Percentiles rank a stretch among this genome's conserved stretches.
Conservation (phyloP, 2,329 filamentous ascomycete species). For the Myrmaecium sp. region DNA sequence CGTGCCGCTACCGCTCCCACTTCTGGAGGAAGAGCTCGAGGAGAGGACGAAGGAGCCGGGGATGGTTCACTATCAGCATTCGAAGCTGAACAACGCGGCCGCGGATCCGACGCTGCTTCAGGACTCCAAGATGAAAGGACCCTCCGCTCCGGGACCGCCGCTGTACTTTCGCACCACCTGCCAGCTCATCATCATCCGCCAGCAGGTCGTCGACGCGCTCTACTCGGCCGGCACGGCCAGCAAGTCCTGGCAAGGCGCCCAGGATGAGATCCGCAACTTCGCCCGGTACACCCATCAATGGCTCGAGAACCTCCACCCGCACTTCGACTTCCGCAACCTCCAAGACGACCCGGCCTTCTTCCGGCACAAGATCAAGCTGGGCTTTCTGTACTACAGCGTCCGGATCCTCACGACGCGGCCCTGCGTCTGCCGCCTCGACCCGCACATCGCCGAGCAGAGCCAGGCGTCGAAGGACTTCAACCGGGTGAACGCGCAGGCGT, state of each 20-base stretch:
- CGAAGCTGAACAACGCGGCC: too few relatives aligned
- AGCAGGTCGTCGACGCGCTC: constrained; percentile 13
- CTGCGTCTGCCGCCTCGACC: constrained; percentile 20
- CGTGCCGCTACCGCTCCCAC: constrained; percentile 16
- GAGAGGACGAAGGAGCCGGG: too few relatives aligned
- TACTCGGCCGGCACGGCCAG: constrained; percentile 15
- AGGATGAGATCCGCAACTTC: constrained; percentile 13
- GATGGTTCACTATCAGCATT: too few relatives aligned
- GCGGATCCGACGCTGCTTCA: too few relatives aligned
- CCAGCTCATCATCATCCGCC: constrained; percentile 13
- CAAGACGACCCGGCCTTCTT: constrained; percentile 1
- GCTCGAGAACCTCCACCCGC: constrained; percentile 12
- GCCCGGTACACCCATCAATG: constrained; percentile 17
- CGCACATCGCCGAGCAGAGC: constrained; percentile 14
- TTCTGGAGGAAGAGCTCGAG: too few relatives aligned
- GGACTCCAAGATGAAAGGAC: too few relatives aligned
- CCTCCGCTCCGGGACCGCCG: too few relatives aligned
- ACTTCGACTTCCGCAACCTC: constrained; percentile 11
- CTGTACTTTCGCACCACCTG: constrained; percentile 7
- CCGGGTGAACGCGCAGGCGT: constrained; percentile 13
- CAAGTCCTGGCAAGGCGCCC: constrained; percentile 18
- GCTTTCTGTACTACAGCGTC: constrained; percentile 16
- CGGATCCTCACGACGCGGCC: constrained; percentile 22
- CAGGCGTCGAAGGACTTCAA: constrained; percentile 15
- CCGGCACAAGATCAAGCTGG: constrained; percentile 16